Percentiles rank a stretch among this genome's conserved stretches.
Conservation (phyloP, 192 early-diverging fungal genomes). For the Funneliformis geosporum region DNA sequence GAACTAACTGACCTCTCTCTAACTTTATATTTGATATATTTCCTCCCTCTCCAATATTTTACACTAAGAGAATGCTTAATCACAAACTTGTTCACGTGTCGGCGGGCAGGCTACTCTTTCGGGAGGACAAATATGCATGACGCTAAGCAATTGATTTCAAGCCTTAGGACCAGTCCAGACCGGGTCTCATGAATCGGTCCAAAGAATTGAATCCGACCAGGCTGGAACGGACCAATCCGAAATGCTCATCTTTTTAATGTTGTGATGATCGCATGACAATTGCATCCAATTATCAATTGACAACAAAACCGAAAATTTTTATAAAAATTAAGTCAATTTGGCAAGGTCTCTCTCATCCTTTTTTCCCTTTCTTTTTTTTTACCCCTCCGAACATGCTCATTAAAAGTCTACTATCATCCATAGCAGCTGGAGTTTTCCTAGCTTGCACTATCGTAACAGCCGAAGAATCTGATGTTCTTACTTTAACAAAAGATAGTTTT, state of each 20-base stretch:
- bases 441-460: background rate
- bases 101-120: too few species aligned
- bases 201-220: too few species aligned
- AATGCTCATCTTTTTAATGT: background rate
- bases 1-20: too few species aligned
- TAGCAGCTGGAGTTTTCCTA: background rate
- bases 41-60: too few species aligned
- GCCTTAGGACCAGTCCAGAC: too few species aligned
- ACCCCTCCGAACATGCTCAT: background rate
- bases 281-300: slow-evolving; percentile 16
- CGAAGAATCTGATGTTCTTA: slow-evolving; percentile 52
- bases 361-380: background rate
- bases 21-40: too few species aligned
- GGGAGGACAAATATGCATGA: too few species aligned
- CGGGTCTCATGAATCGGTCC: too few species aligned
- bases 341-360: background rate
- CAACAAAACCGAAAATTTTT: background rate
- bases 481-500: slow-evolving; percentile 65
- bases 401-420: background rate
- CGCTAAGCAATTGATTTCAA: too few species aligned
- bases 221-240: too few species aligned
- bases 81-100: too few species aligned
- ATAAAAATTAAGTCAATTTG: background rate
- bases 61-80: too few species aligned
- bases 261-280: background rate